Conservation (phyloP, 805 yeast genomes). For the Ogataea saltuana region DNA sequence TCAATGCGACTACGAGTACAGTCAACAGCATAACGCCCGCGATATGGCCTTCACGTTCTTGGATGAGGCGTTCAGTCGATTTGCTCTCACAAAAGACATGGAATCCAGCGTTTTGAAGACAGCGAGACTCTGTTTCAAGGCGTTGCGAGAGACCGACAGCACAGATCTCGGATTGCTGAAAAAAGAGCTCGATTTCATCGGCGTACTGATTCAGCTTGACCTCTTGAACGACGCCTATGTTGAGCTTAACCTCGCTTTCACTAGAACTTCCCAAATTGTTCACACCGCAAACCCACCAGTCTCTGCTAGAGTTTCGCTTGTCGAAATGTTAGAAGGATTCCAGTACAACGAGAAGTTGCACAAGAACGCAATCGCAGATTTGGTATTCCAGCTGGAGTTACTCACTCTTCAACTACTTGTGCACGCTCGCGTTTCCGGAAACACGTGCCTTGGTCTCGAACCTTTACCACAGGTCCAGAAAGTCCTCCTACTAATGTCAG, state of each 20-base stretch:
- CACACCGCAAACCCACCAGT: neutral
- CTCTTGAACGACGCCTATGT: slow-evolving; percentile 2
- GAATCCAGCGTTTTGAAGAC: slow-evolving; percentile 8
- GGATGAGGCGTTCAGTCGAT: slow-evolving; percentile 9
- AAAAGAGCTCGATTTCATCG: slow-evolving; percentile 8
- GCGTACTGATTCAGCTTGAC: neutral
- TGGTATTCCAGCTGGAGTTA: neutral
- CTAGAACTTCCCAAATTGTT: neutral
- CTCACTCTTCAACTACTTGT: slow-evolving; percentile 1
- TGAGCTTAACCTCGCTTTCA: slow-evolving; percentile 1
- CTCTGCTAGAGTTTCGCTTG: neutral
- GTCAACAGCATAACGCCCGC: slow-evolving; percentile 4
- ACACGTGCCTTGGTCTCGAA: neutral
- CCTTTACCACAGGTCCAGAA: slow-evolving; percentile 8
- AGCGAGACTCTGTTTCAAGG: slow-evolving; percentile 15
- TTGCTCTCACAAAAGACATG: neutral
- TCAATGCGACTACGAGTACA: slow-evolving; percentile 1
- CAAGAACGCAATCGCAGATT: slow-evolving; percentile 1
- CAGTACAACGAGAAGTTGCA: slow-evolving; percentile 5
- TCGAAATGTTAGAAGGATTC: slow-evolving; percentile 8
- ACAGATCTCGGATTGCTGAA: neutral
- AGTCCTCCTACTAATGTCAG: slow-evolving; percentile 7
- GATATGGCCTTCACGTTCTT: slow-evolving; percentile 15
- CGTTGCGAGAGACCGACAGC: slow-evolving; percentile 5
- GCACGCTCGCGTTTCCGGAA: neutral